These are phyloP conservation scores for Arthrocladium fulminans DNA, from an alignment of 2,329 filamentous ascomycete genomes.

Conservation along the genomic window DNA sequence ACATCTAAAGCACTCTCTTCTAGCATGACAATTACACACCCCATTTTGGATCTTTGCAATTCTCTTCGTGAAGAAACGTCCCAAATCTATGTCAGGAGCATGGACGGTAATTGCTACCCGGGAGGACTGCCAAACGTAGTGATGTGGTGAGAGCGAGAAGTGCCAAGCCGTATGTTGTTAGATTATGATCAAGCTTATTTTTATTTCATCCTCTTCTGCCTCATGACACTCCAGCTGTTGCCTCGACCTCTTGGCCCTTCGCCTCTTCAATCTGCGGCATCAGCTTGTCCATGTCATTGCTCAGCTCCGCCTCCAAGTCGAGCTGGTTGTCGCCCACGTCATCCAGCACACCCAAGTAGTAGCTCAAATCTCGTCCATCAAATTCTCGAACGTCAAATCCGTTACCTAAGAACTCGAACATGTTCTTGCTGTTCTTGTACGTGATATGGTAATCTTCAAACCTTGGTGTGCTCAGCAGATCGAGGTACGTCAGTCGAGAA, in stretches of 20 bases:
- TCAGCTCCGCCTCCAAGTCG: constrained; percentile 11
- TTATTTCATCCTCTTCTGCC: too few relatives aligned
- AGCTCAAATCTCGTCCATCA: constrained; percentile 9
- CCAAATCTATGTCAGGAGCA: too few relatives aligned
- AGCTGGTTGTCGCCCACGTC: constrained; percentile 12
- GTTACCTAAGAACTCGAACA: constrained; percentile 12
- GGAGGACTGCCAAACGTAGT: too few relatives aligned
- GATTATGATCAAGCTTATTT: too few relatives aligned
- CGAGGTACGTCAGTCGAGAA: constrained; percentile 26
- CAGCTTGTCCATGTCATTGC: constrained; percentile 3
- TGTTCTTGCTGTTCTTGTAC: constrained; percentile 21
- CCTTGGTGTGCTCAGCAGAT: constrained; percentile 26
- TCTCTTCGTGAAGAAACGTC: too few relatives aligned
- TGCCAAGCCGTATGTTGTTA: too few relatives aligned
- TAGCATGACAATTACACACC: too few relatives aligned
- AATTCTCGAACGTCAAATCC: constrained; percentile 8
- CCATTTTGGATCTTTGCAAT: too few relatives aligned
- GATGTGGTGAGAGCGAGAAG: too few relatives aligned
- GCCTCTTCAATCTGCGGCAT: neutral
- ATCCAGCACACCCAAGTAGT: constrained; percentile 14
- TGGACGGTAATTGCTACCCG: too few relatives aligned
- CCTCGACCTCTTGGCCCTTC: neutral
- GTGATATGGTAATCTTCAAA: constrained; percentile 32
- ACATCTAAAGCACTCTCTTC: too few relatives aligned
- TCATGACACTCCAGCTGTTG: neutral